These are phyloP conservation scores for Lunularia cruciata DNA, from an alignment of 225 moss, liverwort and hornwort genomes.

Conservation along the genomic window DNA sequence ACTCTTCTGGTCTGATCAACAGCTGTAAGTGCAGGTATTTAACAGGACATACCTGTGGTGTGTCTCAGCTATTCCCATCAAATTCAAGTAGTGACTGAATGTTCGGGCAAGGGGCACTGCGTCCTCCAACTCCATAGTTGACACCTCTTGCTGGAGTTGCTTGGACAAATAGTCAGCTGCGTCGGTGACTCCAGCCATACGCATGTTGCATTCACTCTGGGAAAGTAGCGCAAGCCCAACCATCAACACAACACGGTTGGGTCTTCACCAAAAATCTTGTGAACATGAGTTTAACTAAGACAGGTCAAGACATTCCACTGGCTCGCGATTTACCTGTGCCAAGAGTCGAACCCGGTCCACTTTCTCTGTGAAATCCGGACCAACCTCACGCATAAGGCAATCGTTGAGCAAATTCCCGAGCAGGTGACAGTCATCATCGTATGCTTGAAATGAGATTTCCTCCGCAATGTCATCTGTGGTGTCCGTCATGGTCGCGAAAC, in stretches of 20 bases:
- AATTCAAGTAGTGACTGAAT: conserved; percentile 81
- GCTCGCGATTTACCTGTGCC: conserved; percentile 46
- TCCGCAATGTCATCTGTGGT: conserved; percentile 87
- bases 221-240: no score
- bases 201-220: conserved; percentile 86
- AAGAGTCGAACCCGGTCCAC: conserved; percentile 72
- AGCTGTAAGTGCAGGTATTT: not conserved
- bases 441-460: conserved; percentile 86
- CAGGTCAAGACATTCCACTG: no score
- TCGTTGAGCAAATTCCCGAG: conserved; percentile 77
- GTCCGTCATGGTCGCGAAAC: conserved; percentile 79
- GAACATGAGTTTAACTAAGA: no score
- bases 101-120: conserved; percentile 79
- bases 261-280: no score
- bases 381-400: conserved; percentile 73
- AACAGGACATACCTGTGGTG: conserved; percentile 56
- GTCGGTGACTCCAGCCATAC: conserved; percentile 68
- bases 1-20: not conserved
- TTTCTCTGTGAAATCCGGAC: conserved; percentile 76
- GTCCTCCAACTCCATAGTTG: conserved; percentile 82
- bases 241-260: no score
- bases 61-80: conserved; percentile 93
- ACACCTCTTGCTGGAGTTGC: conserved; percentile 66
- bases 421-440: conserved; percentile 80
- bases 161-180: conserved; percentile 74